Evolutionary conservation across 352 stramenopile species (phyloP).

Genomic region (Lagenidium sp.): DNA sequence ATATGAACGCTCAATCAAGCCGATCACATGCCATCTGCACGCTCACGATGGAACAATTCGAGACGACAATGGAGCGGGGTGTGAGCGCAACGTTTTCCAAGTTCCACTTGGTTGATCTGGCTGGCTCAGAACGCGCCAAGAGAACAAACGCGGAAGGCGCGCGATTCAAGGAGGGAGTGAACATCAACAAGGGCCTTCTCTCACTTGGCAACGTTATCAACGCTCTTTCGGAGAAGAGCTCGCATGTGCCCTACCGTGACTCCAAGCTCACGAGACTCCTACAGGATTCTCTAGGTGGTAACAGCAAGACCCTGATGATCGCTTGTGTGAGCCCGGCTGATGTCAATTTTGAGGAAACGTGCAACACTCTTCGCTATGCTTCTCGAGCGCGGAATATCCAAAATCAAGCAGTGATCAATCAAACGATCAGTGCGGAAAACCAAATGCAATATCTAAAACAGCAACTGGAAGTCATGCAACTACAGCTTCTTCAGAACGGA

Average conservation of each 20-base stretch:
- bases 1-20: constrained; percentile 71
- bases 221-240: constrained; percentile 72
- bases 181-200: constrained; percentile 94
- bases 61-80: constrained; percentile 14
- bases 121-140: constrained; percentile 90
- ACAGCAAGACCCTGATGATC: constrained; percentile 91
- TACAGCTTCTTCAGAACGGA: constrained; percentile 53
- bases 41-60: constrained; percentile 68
- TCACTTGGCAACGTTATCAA: constrained; percentile 95
- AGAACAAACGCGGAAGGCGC: constrained; percentile 78
- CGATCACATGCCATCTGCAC: constrained; percentile 89
- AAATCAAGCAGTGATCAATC: constrained; percentile 96
- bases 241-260: constrained; percentile 85
- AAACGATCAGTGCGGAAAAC: constrained; percentile 89
- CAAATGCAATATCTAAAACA: constrained; percentile 51
- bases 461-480: constrained; percentile 52
- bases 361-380: constrained; percentile 93
- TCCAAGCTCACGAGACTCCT: constrained; percentile 88
- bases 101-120: constrained; percentile 94
- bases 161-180: constrained; percentile 88
- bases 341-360: constrained; percentile 90
- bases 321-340: constrained; percentile 73
- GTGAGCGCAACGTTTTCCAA: constrained; percentile 60
- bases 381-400: constrained; percentile 98
- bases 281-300: constrained; percentile 83